Evolutionary conservation across 1,284 basidiomycete species (phyloP), one percentile per base, ranked within the genome.

Genomic region (Rhodotorula glutinis): DNA sequence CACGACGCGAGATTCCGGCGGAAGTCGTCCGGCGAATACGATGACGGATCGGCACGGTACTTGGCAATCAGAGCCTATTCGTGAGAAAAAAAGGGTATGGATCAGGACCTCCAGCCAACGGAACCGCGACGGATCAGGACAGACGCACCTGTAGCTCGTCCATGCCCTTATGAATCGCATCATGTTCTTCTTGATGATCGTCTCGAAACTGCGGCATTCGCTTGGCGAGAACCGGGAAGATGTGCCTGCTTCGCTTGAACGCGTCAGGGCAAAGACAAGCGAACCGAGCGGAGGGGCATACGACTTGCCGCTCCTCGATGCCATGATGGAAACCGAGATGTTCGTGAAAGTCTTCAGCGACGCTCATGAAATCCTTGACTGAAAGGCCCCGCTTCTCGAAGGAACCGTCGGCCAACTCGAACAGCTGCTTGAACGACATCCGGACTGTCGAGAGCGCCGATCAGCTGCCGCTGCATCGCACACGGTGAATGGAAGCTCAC

Each of bases 171-270:
- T 73, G 72, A 4, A 73, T 73, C 30, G 53, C 27, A 29, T 69
- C 56, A 53, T 73, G 72, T 52, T 73, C 72, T 16, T 69, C 69
- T 16, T 63, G 66, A 29, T 73, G 72, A 2, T 66, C 69, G 17
- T 57, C 60, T 2, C 40, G 53, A 44, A 73, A 73, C 40, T 71
- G 66, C 2, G 72, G 72, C 67, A 73, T 67, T 3, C 64, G 54
- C 61, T 71, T 68, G 11, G 63, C 57, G 21, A 73, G 58, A 2
- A 73, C 51, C 1, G 72, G 72, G 54, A 71, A 71, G 57, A 73
- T 71, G 53, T 71, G 57, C 1, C 59, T 66, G 51, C 25, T 33
- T 5, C 16, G 3, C 25, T 17, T 1, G 30, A 10, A 13, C 19
- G 17, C 9, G 43, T 33, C 43, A 46, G 30, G 13, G 10, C 23